Evolutionary conservation across 805 yeast species (phyloP).

Genomic region (Saccharomycopsis fermentans): DNA sequence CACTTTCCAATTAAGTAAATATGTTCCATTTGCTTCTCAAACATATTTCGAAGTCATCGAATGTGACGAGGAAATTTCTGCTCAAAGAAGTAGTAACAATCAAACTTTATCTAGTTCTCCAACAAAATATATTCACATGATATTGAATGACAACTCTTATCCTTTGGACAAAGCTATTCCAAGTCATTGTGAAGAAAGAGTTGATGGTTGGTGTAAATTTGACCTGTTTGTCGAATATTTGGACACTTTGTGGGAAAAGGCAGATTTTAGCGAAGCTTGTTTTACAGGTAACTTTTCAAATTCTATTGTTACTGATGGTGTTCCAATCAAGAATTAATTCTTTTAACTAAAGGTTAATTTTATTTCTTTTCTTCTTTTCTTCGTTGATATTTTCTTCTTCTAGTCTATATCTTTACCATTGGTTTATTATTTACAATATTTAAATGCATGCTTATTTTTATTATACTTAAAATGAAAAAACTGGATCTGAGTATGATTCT

Average conservation of each 20-base stretch:
- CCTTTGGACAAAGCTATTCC: slow-evolving; percentile 17
- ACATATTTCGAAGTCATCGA: slow-evolving; percentile 18
- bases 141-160: slow-evolving; percentile 19
- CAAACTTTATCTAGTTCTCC: not conserved
- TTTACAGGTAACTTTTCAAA: slow-evolving; percentile 7
- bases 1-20: slow-evolving; percentile 11
- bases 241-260: slow-evolving; percentile 15
- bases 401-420: not conserved
- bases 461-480: too few species aligned
- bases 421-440: too few species aligned
- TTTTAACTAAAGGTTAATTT: not conserved
- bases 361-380: not conserved
- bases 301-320: slow-evolving; percentile 12
- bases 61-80: slow-evolving; percentile 20
- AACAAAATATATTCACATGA: slow-evolving; percentile 18
- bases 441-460: too few species aligned
- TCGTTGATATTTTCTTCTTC: not conserved
- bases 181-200: slow-evolving; percentile 19
- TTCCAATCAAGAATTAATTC: slow-evolving; percentile 2
- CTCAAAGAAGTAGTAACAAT: slow-evolving; percentile 9
- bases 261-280: slow-evolving; percentile 15
- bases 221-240: slow-evolving; percentile 18
- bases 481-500: too few species aligned
- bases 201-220: slow-evolving; percentile 21
- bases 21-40: slow-evolving; percentile 20